Percentiles rank a stretch among this genome's conserved stretches.
Evolutionary conservation across 768 basidiomycete species (phyloP).

Genomic region (Kwoniella dejecticola): DNA sequence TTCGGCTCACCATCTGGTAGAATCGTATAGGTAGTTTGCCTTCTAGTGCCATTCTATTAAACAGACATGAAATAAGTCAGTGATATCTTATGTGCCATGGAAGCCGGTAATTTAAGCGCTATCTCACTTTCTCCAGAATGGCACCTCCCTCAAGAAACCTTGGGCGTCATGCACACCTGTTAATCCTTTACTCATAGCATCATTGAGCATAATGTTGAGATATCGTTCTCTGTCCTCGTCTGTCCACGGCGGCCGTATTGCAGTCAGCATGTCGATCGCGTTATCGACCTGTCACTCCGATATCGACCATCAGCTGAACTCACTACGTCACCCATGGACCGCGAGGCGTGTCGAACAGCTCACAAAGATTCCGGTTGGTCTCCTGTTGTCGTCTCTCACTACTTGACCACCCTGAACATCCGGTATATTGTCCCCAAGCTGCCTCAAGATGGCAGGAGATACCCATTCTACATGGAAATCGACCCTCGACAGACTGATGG

Average conservation of each 20-base stretch:
- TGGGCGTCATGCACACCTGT: constrained; percentile 86
- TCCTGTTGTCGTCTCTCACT: constrained; percentile 65
- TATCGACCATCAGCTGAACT: neutral
- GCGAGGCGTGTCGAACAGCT: neutral
- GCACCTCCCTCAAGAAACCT: constrained; percentile 60
- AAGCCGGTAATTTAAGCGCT: too few relatives aligned
- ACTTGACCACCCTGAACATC: constrained; percentile 75
- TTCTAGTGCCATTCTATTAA: constrained; percentile 67
- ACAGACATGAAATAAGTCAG: too few relatives aligned
- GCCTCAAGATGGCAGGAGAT: constrained; percentile 67
- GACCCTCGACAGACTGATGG: constrained; percentile 72
- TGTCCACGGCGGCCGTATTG: constrained; percentile 65
- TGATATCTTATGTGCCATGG: too few relatives aligned
- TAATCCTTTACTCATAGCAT: constrained; percentile 76
- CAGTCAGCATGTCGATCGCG: constrained; percentile 71
- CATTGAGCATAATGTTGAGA: constrained; percentile 66
- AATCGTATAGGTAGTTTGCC: constrained; percentile 66
- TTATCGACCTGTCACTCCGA: constrained; percentile 61
- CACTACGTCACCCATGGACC: too few relatives aligned
- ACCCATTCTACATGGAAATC: constrained; percentile 89
- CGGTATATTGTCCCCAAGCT: constrained; percentile 64
- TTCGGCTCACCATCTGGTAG: constrained; percentile 52
- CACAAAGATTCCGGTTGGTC: constrained; percentile 66
- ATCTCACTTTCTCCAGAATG: constrained; percentile 68
- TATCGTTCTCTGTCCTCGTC: constrained; percentile 64